phyloP scores from a whole-genome alignment of 495 filamentous ascomycete genomes.

The Poronia punctata region DNA sequence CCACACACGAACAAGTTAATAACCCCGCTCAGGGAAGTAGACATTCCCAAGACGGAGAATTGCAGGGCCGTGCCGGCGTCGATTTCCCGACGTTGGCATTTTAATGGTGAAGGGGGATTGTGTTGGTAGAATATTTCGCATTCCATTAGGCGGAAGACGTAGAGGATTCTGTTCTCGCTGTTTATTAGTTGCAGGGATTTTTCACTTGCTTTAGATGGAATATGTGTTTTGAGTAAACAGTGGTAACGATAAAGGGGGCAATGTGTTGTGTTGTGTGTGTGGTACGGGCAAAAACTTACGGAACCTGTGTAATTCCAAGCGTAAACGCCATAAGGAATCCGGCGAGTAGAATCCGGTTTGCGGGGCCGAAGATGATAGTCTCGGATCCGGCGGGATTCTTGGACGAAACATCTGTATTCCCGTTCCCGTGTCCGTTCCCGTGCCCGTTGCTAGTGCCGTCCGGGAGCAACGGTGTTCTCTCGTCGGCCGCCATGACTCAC shows the following conservation, averaged over 20 bases:
- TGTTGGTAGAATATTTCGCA: conserved; percentile 49
- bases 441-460: conserved; percentile 7
- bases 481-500: conserved; percentile 15
- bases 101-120: conserved; percentile 31
- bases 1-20: conserved; percentile 52
- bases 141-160: conserved; percentile 52
- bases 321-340: conserved; percentile 50
- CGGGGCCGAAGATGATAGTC: conserved; percentile 20
- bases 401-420: background rate
- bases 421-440: conserved; percentile 3
- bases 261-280: no score
- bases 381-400: conserved; percentile 4
- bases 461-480: conserved; percentile 23
- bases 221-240: no score
- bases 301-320: conserved; percentile 53
- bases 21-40: conserved; percentile 44
- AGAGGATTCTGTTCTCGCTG: conserved; percentile 38
- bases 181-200: background rate
- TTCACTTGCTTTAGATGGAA: no score
- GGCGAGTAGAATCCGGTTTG: conserved; percentile 41
- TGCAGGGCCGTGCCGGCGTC: conserved; percentile 48
- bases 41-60: conserved; percentile 44
- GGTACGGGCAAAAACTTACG: conserved; percentile 31
- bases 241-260: no score
- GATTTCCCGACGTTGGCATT: conserved; percentile 43